Conservation (phyloP, 768 basidiomycete species). For the Amanita phalloides region DNA sequence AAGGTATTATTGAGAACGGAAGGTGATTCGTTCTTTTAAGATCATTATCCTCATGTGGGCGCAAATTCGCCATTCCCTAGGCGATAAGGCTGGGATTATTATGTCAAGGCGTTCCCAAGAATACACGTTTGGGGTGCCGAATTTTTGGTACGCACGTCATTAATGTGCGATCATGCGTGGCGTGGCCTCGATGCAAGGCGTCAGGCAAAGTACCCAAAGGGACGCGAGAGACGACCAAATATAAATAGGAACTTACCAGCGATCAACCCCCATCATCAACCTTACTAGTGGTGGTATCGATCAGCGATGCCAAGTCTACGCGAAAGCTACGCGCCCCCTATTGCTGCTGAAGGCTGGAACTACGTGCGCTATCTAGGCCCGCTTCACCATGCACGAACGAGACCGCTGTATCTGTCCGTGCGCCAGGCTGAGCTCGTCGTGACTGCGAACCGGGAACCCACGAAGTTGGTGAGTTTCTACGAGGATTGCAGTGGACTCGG, state of each 20-base stretch:
- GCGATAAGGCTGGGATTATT: too few relatives aligned
- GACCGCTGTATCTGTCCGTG: not conserved
- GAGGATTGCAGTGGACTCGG: not conserved
- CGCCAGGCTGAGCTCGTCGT: not conserved
- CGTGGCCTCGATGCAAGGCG: too few relatives aligned
- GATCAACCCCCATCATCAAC: not conserved
- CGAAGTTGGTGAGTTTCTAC: constrained; percentile 4
- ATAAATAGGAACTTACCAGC: not conserved
- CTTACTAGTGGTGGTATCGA: not conserved
- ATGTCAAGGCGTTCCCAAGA: too few relatives aligned
- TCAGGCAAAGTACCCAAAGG: too few relatives aligned
- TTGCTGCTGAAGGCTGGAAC: constrained; percentile 4
- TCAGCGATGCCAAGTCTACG: not conserved
- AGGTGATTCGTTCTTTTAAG: too few relatives aligned
- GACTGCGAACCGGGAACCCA: not conserved
- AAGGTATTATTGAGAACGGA: too few relatives aligned
- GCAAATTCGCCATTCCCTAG: too few relatives aligned
- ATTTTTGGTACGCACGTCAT: too few relatives aligned
- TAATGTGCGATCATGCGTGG: too few relatives aligned
- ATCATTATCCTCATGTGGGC: too few relatives aligned
- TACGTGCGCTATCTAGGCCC: constrained; percentile 3
- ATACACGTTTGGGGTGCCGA: too few relatives aligned
- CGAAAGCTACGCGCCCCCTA: not conserved
- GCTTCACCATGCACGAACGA: not conserved
- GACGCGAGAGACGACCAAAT: not conserved